phyloP scores from a whole-genome alignment of 2,329 filamentous ascomycete genomes.

The Pseudocercospora fuligena region DNA sequence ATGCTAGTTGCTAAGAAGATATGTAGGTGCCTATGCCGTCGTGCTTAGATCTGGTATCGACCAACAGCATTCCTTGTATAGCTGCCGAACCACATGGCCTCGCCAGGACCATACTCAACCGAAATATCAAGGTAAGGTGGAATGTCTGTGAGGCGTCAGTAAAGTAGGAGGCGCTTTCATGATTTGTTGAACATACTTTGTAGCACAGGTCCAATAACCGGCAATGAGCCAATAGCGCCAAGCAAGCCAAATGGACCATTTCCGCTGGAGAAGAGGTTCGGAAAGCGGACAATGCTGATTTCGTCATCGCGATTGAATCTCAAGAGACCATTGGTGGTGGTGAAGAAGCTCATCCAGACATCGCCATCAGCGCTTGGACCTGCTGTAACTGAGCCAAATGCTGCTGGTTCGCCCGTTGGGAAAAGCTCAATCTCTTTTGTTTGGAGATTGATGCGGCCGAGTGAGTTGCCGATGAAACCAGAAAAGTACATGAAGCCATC shows the following conservation, averaged over 20 bases:
- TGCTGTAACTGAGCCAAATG: constrained; percentile 24
- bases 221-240: constrained; percentile 1
- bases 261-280: constrained; percentile 12
- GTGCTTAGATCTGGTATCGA: neutral
- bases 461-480: constrained; percentile 29
- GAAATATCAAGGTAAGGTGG: constrained; percentile 27
- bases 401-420: constrained; percentile 21
- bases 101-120: constrained; percentile 23
- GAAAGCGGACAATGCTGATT: constrained; percentile 21
- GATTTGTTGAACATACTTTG: neutral
- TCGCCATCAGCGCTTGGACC: constrained; percentile 28
- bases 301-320: constrained; percentile 16
- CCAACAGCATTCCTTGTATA: constrained; percentile 16
- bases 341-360: constrained; percentile 30
- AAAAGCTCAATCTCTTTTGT: constrained; percentile 29
- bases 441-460: constrained; percentile 30
- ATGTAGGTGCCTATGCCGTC: neutral
- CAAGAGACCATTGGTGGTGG: constrained; percentile 18
- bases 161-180: neutral
- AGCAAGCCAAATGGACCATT: neutral
- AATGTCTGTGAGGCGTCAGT: neutral
- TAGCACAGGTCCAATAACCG: neutral
- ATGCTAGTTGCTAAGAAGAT: no score
- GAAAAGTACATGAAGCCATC: constrained; percentile 33
- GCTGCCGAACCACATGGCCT: constrained; percentile 19